Evolutionary conservation across 345 rosid genomes (phyloP), one percentile per base, ranked within the genome.

Genomic region (Abelmoschus esculentus): DNA sequence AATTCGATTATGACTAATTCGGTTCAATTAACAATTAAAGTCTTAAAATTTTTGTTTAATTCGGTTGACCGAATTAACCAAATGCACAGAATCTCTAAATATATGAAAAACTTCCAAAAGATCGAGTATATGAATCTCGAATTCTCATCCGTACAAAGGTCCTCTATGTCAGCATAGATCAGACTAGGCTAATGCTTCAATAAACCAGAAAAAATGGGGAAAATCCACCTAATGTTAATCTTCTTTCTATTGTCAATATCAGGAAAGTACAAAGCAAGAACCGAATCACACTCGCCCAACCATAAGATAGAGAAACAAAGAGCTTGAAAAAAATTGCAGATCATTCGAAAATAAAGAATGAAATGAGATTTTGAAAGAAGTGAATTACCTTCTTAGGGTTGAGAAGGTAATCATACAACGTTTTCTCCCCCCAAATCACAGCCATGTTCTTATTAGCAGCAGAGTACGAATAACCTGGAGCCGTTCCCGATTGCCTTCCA

Each of bases 401-500:
- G 32, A 89, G 90, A 79, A 93, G 83, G 80, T 91, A 91, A 64
- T 88, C 95, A 7, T 87, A 91, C 79, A 91, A 77, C 8, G 98
- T 82, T 69, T 84, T 86, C 85, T 93, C 98, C 77, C 74, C 92
- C 97, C 97, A 91, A 1, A 0, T 83, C 1, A 93, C 96, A 78
- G 92, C 96, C 88, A 75, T 93, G 77, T 75, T 89, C 85, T 90
- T 93, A 84, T 93, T 93, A 10, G 95, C 96, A 61, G 93, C 84
- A n/a, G 97, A 93, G 79, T 93, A 93, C 2, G 96, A 91, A 70
- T 87, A 87, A 0, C 87, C 90, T 2, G 90, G 31, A 5, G 87
- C 80, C 2, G 90, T 84, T 1, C 98, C 98, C 1, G 96, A 89
- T 68, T 88, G 95, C 80, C 97, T 88, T 58, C 97, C 95, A 31